Conservation (phyloP, 2,329 filamentous ascomycete genomes). For the Clarireedia sp. region DNA sequence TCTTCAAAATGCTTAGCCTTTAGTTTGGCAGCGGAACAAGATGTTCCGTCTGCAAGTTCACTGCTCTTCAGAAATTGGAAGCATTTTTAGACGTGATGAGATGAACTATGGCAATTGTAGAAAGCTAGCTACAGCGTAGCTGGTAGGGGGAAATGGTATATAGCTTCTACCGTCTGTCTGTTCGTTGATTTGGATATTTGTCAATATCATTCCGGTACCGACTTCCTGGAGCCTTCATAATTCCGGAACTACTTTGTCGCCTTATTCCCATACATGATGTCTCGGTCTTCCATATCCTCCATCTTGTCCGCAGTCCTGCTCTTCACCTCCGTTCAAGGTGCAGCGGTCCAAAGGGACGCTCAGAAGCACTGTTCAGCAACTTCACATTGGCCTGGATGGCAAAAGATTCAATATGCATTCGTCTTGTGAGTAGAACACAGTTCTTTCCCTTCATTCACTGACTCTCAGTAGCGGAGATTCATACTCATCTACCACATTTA, state of each 20-base stretch:
- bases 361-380: constrained; percentile 20
- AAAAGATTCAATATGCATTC: constrained; percentile 35
- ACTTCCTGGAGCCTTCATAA: neutral
- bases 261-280: neutral
- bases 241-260: neutral
- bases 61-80: neutral
- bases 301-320: neutral
- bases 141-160: neutral
- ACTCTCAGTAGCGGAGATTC: constrained; percentile 32
- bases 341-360: neutral
- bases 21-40: constrained; percentile 3
- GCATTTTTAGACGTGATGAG: neutral
- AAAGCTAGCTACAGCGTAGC: neutral
- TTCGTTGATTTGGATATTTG: neutral
- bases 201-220: too few relatives aligned
- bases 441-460: neutral
- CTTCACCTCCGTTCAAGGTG: neutral
- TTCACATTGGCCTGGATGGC: constrained; percentile 31
- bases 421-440: constrained; percentile 32
- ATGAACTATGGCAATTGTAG: neutral
- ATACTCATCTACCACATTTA: constrained; percentile 34
- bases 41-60: constrained; percentile 25
- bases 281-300: neutral
- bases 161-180: neutral
- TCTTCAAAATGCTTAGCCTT: neutral